Evolutionary conservation across 2,329 filamentous ascomycete species (phyloP).

Genomic region (Talaromyces piceae): DNA sequence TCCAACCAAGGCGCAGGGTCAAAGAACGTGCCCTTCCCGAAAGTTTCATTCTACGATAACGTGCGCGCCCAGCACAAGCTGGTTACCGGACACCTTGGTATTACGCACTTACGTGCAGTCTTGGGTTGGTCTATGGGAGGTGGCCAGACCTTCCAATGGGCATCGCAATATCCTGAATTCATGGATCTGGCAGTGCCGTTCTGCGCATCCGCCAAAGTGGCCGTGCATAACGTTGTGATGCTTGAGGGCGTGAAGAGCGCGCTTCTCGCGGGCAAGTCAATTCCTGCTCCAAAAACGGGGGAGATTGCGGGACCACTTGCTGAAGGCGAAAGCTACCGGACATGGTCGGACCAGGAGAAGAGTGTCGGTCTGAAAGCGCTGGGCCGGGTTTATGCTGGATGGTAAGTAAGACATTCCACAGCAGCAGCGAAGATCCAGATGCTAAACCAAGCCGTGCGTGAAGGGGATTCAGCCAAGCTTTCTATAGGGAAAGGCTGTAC

Average conservation of each 20-base stretch:
- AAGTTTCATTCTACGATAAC: slow-evolving; percentile 61
- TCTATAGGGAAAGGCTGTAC: slow-evolving; percentile 66
- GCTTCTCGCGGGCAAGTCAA: slow-evolving; percentile 49
- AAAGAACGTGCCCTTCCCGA: slow-evolving; percentile 48
- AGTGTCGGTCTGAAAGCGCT: slow-evolving; percentile 60
- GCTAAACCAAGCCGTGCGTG: background rate
- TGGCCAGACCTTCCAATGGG: slow-evolving; percentile 60
- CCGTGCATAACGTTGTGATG: slow-evolving; percentile 61
- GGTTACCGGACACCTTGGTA: slow-evolving; percentile 55
- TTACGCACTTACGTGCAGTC: slow-evolving; percentile 55
- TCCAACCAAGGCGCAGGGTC: slow-evolving; percentile 49
- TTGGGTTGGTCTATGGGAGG: slow-evolving; percentile 67
- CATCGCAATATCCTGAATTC: slow-evolving; percentile 55
- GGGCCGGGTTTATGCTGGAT: slow-evolving; percentile 69
- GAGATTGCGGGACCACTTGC: slow-evolving; percentile 35
- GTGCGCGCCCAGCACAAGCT: slow-evolving; percentile 60
- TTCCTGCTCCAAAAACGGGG: slow-evolving; percentile 45
- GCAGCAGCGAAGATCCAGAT: background rate
- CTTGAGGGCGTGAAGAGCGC: slow-evolving; percentile 57
- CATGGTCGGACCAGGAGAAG: slow-evolving; percentile 49
- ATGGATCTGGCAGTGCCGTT: slow-evolving; percentile 60
- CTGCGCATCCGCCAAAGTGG: slow-evolving; percentile 58
- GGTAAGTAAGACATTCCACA: slow-evolving; percentile 26
- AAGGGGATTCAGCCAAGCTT: slow-evolving; percentile 69
- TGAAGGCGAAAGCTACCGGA: slow-evolving; percentile 32